These are phyloP conservation scores for Colletotrichum navitas DNA, from an alignment of 2,329 filamentous ascomycete genomes.

Conservation along the genomic window DNA sequence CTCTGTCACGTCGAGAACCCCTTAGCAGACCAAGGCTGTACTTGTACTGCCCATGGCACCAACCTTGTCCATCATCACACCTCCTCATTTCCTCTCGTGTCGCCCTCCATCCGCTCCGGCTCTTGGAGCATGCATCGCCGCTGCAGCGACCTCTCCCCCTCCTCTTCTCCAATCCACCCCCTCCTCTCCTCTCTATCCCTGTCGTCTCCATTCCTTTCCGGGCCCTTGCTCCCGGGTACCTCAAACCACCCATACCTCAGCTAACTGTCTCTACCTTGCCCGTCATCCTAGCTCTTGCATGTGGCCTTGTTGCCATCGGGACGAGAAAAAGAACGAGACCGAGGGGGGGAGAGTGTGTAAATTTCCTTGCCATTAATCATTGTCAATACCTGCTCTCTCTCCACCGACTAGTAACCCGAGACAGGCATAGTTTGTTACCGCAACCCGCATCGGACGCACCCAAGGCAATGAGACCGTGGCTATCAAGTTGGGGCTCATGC, in stretches of 20 bases:
- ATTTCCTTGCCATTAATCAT: conserved; percentile 24
- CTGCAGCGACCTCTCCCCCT: conserved; percentile 27
- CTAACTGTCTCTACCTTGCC: conserved; percentile 25
- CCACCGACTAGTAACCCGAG: conserved; percentile 5
- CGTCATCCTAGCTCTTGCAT: conserved; percentile 29
- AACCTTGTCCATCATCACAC: conserved; percentile 26
- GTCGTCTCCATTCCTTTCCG: conserved; percentile 30
- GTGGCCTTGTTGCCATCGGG: conserved; percentile 18
- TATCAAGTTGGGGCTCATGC: conserved; percentile 31
- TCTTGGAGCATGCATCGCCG: conserved; percentile 25
- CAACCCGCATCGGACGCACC: conserved; percentile 21
- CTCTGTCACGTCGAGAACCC: conserved; percentile 19
- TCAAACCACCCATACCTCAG: conserved; percentile 24
- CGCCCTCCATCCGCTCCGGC: conserved; percentile 14
- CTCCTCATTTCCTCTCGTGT: conserved; percentile 23
- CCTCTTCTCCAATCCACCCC: neutral
- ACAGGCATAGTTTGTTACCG: conserved; percentile 27
- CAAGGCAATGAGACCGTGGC: conserved; percentile 11
- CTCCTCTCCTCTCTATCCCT: conserved; percentile 10
- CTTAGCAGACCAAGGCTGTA: conserved; percentile 22
- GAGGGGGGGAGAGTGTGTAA: neutral
- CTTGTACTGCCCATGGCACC: conserved; percentile 17
- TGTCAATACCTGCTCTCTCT: neutral
- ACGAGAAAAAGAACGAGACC: conserved; percentile 2
- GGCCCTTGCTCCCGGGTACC: conserved; percentile 34